Base-by-base conservation (phyloP, 805 yeast genomes). In the Komagataella kurtzmanii region DNA sequence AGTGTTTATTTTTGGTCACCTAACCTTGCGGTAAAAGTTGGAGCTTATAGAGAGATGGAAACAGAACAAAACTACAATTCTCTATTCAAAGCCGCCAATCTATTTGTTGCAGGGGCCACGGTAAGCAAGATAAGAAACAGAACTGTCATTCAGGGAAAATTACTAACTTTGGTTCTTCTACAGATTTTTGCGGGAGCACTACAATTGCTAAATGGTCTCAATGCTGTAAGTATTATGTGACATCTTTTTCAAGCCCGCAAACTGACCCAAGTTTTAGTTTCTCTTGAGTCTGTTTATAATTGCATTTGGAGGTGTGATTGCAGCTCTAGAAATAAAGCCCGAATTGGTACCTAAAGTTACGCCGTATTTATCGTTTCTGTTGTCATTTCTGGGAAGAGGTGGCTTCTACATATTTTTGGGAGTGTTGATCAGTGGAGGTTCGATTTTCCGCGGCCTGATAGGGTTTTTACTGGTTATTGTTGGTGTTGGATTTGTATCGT, bases 361-460 rank as follows among this genome's bases (percentile, higher is more conserved):
- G 3, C 18, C 18, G 67, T 85, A 79, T 58, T 85, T 80, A 6
- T 81, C 87, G 3, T 82, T 83, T 54, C 72, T 82, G 57, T 83
- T 80, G 61, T 80, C 85, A 24, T 83, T 82, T 57, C 63, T 83
- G n/a, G 91, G 93, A 8, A 75, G 93, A 57, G 93, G 91, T 23
- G 63, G 77, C 17, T 77, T 78, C 55, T 80, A 80, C 61, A 58
- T 76, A 19, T 65, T 77, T 53, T 63, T 79, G 51, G 81, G 82
- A 18, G 61, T 74, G 10, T 60, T 77, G 48, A 65, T 76, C 47
- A 62, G 79, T 23, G 74, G 71, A 51, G 83, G 78, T 7, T 75
- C 81, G 51, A 63, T 75, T 40, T 66, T 85, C 55, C 74, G 88
- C 56, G 60, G 77, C 44, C 62, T 86, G 46, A 69, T 79, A n/a